Conservation (phyloP, 2,329 filamentous ascomycete genomes). For the Incumbomyces lentus region DNA sequence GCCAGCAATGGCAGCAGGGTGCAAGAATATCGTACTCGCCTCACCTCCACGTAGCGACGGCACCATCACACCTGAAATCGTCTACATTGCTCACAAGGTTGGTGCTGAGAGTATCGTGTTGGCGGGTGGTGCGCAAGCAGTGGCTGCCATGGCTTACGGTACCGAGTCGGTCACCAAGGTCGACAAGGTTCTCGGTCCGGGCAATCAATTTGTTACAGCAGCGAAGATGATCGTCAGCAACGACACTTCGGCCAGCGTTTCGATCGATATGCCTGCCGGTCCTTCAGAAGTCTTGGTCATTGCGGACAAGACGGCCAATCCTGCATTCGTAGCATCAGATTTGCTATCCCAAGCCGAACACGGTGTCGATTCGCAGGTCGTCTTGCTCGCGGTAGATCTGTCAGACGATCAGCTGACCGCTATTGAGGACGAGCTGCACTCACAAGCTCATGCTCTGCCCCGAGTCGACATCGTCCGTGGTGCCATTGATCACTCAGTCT, state of each 20-base stretch:
- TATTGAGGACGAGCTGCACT: constrained; percentile 85
- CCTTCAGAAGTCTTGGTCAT: constrained; percentile 95
- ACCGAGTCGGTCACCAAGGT: constrained; percentile 92
- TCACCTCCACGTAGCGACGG: constrained; percentile 85
- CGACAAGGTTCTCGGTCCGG: constrained; percentile 95
- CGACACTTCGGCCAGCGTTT: constrained; percentile 86
- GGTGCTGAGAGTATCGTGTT: constrained; percentile 93
- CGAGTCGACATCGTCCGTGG: constrained; percentile 88
- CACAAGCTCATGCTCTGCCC: constrained; percentile 75
- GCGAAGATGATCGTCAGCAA: constrained; percentile 98
- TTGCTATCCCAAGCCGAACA: constrained; percentile 93
- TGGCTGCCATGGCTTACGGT: constrained; percentile 94
- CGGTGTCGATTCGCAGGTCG: constrained; percentile 89
- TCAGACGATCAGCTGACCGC: constrained; percentile 60
- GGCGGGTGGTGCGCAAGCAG: constrained; percentile 87
- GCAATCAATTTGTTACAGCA: constrained; percentile 96
- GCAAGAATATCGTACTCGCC: constrained; percentile 86
- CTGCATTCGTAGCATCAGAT: constrained; percentile 90
- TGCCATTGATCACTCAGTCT: constrained; percentile 83
- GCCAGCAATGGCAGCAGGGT: constrained; percentile 93
- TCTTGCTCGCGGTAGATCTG: constrained; percentile 77
- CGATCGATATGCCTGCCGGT: constrained; percentile 97
- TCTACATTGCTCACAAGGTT: constrained; percentile 94
- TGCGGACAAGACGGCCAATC: constrained; percentile 77
- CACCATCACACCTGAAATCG: constrained; percentile 87